phyloP scores from a whole-genome alignment of 768 basidiomycete genomes.

The Hericium coralloides region DNA sequence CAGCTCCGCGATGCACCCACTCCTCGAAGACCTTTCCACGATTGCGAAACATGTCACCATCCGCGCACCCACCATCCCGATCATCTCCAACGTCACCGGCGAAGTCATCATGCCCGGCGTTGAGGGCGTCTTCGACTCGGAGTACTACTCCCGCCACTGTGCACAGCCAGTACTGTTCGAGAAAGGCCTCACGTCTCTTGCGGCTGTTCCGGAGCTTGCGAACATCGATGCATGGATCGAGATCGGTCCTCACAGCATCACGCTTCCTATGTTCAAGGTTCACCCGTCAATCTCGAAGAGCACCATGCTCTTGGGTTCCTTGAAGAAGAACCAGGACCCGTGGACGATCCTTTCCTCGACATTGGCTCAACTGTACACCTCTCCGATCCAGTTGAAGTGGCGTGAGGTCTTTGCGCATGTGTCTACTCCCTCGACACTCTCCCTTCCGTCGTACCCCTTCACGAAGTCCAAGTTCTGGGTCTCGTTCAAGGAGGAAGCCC shows the following conservation, averaged over 20 bases:
- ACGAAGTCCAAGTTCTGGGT: constrained; percentile 49
- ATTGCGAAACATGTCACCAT: constrained; percentile 30
- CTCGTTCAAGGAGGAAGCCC: constrained; percentile 26
- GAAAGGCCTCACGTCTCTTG: constrained; percentile 36
- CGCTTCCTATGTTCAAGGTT: constrained; percentile 47
- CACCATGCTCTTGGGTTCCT: constrained; percentile 36
- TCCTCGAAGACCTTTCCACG: constrained; percentile 38
- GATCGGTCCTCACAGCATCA: constrained; percentile 53
- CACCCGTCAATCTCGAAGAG: constrained; percentile 25
- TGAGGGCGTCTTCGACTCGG: constrained; percentile 32
- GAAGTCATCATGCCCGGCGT: constrained; percentile 45
- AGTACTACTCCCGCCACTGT: constrained; percentile 55
- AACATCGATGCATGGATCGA: constrained; percentile 49
- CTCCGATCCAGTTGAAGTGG: constrained; percentile 40
- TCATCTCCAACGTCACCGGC: constrained; percentile 57
- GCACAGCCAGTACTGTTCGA: constrained; percentile 48
- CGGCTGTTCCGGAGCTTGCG: constrained; percentile 18
- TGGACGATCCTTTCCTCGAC: constrained; percentile 37
- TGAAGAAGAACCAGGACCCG: constrained; percentile 35
- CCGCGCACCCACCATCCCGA: constrained; percentile 42
- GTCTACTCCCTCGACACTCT: constrained; percentile 28
- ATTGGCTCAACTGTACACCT: constrained; percentile 41
- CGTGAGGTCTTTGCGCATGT: constrained; percentile 42
- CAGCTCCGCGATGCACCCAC: constrained; percentile 51
- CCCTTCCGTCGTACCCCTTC: constrained; percentile 60